Evolutionary conservation across 352 stramenopile genomes (phyloP).

Genomic region (Plasmopara muralis): DNA sequence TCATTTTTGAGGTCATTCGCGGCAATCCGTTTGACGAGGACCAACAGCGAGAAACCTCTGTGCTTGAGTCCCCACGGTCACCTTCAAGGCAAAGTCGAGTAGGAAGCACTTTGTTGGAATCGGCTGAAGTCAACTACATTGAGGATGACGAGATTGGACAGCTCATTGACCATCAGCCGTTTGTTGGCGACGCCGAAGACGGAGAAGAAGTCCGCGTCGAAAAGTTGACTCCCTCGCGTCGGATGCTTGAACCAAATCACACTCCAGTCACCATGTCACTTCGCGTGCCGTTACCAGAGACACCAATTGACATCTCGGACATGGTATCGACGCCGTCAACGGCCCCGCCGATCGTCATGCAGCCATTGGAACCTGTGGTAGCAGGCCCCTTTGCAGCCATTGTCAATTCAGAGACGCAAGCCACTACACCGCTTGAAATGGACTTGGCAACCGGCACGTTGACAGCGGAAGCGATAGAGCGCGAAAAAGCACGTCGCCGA

Average conservation of each 20-base stretch:
- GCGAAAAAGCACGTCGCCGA: slow-evolving; percentile 71
- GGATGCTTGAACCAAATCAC: slow-evolving; percentile 14
- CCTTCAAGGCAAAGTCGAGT: slow-evolving; percentile 30
- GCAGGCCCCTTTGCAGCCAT: slow-evolving; percentile 8
- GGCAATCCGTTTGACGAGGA: slow-evolving; percentile 57
- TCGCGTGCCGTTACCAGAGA: slow-evolving; percentile 45
- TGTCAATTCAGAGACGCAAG: slow-evolving; percentile 1
- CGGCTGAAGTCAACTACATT: slow-evolving; percentile 55
- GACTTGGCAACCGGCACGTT: slow-evolving; percentile 50
- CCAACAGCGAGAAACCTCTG: slow-evolving; percentile 28
- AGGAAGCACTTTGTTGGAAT: slow-evolving; percentile 35
- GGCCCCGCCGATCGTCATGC: slow-evolving; percentile 19
- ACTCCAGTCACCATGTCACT: slow-evolving; percentile 13
- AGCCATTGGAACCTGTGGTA: slow-evolving; percentile 12
- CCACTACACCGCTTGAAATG: slow-evolving; percentile 41
- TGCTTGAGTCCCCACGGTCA: slow-evolving; percentile 46
- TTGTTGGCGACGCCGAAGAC: slow-evolving; percentile 36
- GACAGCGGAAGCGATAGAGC: slow-evolving; percentile 72
- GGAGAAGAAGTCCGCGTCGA: slow-evolving; percentile 15
- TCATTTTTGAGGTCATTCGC: slow-evolving; percentile 86
- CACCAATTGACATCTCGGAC: slow-evolving; percentile 50
- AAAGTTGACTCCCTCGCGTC: slow-evolving; percentile 6
- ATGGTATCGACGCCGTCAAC: slow-evolving; percentile 51
- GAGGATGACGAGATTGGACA: slow-evolving; percentile 77
- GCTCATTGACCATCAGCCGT: slow-evolving; percentile 60